Evolutionary conservation across 2,329 filamentous ascomycete species (phyloP), one percentile per base, ranked within the genome.

Genomic region (Aspergillus neoniger): DNA sequence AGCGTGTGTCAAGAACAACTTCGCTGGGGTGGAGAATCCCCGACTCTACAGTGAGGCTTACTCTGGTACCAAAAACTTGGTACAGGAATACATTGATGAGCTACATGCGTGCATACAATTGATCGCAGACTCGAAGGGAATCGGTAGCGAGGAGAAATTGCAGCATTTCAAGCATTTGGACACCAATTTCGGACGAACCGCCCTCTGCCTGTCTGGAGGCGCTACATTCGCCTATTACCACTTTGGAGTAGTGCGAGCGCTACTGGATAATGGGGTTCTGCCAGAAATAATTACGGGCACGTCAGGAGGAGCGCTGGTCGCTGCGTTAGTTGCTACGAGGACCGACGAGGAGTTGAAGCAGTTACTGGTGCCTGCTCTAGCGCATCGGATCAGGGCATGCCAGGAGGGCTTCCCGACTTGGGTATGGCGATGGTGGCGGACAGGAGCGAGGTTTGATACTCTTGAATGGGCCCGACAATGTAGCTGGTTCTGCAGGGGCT

Each of bases 211-310:
- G 1, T 97, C 92, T 4, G 95, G 95, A 2, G 95, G 95, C 0
- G 95, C 94, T 3, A 91, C 91, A 0, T 97, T 99, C 77, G 92
- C 95, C 5, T 98, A 96, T 74, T 98, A 98, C 74, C 95, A 99
- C 74, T 92, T 97, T 65, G 95, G 95, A 10, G 91, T 99, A 9
- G 86, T 95, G 53, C 94, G 92, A 74, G 94, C 93, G 8, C 83
- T 98, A 4, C 81, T 98, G 5, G 95, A 98, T 69, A 91, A 92
- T 12, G 86, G 90, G 60, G 82, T 96, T 1, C 80, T 99, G 0
- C 95, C 95, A 0, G 90, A 96, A 64, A 94, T 99, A 67, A 96
- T 99, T 65, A 97, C 95, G 0, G 95, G 95, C 10, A 99, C 95
- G 2, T 97, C 93, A 63, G 95, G 95, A 5, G 95, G 95, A 55